These are phyloP conservation scores for Ceratobasidium sp. DNA, from an alignment of 1,284 basidiomycete genomes.

Conservation along the genomic window DNA sequence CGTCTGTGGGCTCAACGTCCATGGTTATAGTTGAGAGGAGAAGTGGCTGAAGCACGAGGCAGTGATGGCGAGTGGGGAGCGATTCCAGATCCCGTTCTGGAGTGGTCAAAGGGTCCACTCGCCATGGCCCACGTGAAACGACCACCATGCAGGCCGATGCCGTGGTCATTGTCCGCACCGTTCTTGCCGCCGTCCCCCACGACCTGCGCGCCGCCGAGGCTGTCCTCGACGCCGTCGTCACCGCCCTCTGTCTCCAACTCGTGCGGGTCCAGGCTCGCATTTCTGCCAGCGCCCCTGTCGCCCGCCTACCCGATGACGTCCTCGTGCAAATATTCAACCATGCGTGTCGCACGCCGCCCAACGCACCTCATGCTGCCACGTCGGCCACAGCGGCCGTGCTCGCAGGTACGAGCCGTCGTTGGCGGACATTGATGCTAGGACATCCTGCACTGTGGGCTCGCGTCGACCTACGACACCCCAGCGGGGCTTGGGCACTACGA, in stretches of 20 bases:
- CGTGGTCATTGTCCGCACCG: constrained; percentile 13
- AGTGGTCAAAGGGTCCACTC: constrained; percentile 14
- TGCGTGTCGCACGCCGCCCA: constrained; percentile 1
- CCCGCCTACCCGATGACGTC: constrained; percentile 22
- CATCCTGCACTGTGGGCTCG: constrained; percentile 32
- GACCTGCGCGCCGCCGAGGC: constrained; percentile 1
- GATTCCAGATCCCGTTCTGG: too few species aligned
- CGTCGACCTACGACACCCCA: constrained; percentile 29
- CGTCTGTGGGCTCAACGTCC: constrained; percentile 14
- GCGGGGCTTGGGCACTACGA: constrained; percentile 2
- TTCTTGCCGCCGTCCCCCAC: constrained; percentile 2
- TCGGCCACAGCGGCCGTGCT: constrained; percentile 15
- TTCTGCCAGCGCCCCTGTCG: constrained; percentile 7
- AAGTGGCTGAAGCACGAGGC: neutral
- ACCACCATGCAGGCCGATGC: constrained; percentile 12
- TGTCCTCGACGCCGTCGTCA: constrained; percentile 23
- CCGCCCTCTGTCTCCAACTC: constrained; percentile 25
- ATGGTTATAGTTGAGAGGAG: constrained; percentile 25
- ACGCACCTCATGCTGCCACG: constrained; percentile 2
- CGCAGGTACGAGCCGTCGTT: constrained; percentile 25
- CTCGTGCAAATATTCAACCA: constrained; percentile 23
- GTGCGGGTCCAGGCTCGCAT: constrained; percentile 29
- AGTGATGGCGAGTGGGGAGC: too few species aligned
- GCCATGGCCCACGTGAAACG: constrained; percentile 23
- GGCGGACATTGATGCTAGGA: constrained; percentile 3